Conservation (phyloP, 2,329 filamentous ascomycete genomes). For the Furcasterigmium furcatum region DNA sequence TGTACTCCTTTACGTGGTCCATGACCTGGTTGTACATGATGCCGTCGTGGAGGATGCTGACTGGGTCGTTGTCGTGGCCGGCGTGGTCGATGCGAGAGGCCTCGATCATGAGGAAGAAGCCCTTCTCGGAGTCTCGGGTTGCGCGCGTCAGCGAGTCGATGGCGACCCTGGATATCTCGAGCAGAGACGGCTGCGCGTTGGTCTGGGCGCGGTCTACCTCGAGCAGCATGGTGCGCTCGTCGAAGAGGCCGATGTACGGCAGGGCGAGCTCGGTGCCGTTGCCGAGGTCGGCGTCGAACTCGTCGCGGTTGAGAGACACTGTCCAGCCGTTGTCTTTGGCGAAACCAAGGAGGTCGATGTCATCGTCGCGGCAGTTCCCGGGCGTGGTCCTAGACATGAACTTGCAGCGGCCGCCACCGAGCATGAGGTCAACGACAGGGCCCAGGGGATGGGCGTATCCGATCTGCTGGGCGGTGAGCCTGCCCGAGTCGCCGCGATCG, state of each 20-base stretch:
- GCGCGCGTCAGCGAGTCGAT: slow-evolving; percentile 26
- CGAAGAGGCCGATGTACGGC: slow-evolving; percentile 32
- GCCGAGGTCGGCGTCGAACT: slow-evolving; percentile 27
- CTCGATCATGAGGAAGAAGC: slow-evolving; percentile 26
- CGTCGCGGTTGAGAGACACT: slow-evolving; percentile 25
- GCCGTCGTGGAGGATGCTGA: slow-evolving; percentile 43
- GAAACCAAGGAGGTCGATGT: slow-evolving; percentile 26
- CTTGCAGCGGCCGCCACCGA: slow-evolving; percentile 33
- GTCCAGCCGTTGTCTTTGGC: slow-evolving; percentile 27
- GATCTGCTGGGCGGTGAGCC: slow-evolving; percentile 31
- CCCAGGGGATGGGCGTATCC: slow-evolving; percentile 27
- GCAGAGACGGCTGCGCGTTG: slow-evolving; percentile 4
- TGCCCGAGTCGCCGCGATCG: slow-evolving; percentile 23
- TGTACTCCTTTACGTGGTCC: slow-evolving; percentile 27
- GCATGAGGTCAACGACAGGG: slow-evolving; percentile 27
- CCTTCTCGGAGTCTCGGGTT: slow-evolving; percentile 22
- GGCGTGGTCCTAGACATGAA: slow-evolving; percentile 29
- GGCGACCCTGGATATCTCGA: slow-evolving; percentile 23
- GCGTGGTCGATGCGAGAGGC: slow-evolving; percentile 27
- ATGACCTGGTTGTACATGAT: slow-evolving; percentile 32
- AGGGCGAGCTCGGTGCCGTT: slow-evolving; percentile 17
- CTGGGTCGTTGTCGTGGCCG: slow-evolving; percentile 47
- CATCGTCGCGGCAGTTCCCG: slow-evolving; percentile 29
- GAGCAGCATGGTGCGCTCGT: slow-evolving; percentile 25
- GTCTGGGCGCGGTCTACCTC: slow-evolving; percentile 29